Conservation (phyloP, 805 yeast species). For the Jamesozyma hellenica region DNA sequence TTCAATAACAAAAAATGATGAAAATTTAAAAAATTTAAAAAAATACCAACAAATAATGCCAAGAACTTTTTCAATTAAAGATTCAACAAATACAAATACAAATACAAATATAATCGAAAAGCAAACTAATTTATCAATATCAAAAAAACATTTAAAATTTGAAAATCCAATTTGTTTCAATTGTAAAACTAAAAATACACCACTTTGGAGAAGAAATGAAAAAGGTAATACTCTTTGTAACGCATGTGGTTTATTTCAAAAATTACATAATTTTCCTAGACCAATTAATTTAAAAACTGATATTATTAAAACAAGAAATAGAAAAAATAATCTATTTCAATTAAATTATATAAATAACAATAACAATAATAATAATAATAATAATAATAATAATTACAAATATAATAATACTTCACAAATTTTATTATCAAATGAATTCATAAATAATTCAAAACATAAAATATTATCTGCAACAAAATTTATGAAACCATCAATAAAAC, state of each 20-base stretch:
- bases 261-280: slow-evolving; percentile 83
- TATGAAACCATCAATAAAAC: slow-evolving; percentile 4
- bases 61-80: too few relatives aligned
- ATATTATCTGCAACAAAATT: slow-evolving; percentile 1
- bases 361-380: not conserved
- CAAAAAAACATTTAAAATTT: not conserved
- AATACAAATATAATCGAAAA: too few relatives aligned
- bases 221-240: slow-evolving; percentile 82
- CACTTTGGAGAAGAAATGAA: slow-evolving; percentile 89
- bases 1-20: too few relatives aligned
- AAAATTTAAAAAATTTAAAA: too few relatives aligned
- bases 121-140: too few relatives aligned
- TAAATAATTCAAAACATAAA: too few relatives aligned
- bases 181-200: slow-evolving; percentile 85
- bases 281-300: slow-evolving; percentile 86
- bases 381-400: not conserved
- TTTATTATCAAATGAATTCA: too few relatives aligned
- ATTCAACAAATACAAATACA: not conserved
- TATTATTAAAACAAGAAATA: slow-evolving; percentile 80
- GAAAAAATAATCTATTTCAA: slow-evolving; percentile 29
- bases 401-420: too few relatives aligned
- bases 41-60: too few relatives aligned
- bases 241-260: slow-evolving; percentile 83
- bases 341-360: not conserved
- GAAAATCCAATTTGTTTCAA: slow-evolving; percentile 61